These are phyloP conservation scores for Cudoniella acicularis DNA, from an alignment of 495 filamentous ascomycete species.

Conservation along the genomic window DNA sequence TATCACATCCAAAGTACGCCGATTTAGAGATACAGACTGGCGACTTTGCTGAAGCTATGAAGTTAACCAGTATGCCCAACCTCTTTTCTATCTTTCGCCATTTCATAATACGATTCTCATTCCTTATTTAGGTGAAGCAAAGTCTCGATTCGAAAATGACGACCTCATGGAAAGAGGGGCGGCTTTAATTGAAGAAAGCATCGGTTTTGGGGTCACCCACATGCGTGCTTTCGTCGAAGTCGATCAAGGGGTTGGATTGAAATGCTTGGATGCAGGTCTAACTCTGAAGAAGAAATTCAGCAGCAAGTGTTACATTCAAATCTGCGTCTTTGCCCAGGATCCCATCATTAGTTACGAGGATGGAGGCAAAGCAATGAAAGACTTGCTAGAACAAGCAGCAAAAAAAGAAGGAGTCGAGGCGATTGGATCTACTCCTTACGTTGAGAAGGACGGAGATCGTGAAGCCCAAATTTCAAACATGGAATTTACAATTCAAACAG, in stretches of 20 bases:
- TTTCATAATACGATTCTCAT: neutral
- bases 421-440: conserved; percentile 68
- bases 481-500: conserved; percentile 54
- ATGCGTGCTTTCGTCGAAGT: conserved; percentile 76
- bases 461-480: conserved; percentile 53
- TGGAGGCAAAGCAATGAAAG: conserved; percentile 40
- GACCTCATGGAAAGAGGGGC: conserved; percentile 61
- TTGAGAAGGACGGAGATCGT: conserved; percentile 47
- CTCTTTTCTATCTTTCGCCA: conserved; percentile 3
- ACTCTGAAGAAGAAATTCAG: conserved; percentile 53
- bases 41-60: conserved; percentile 63
- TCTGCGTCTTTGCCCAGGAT: conserved; percentile 73
- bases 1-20: conserved; percentile 51
- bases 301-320: conserved; percentile 56
- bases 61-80: conserved; percentile 41
- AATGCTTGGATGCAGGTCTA: conserved; percentile 56
- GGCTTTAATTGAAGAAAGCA: conserved; percentile 65
- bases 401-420: conserved; percentile 47
- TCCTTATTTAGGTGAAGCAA: conserved; percentile 43
- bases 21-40: conserved; percentile 57
- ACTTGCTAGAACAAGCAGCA: conserved; percentile 47
- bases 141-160: conserved; percentile 51
- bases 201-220: conserved; percentile 61
- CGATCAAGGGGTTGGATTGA: conserved; percentile 55
- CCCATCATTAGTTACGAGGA: conserved; percentile 57